Evolutionary conservation across 805 yeast genomes (phyloP).

Genomic region (Peterozyma xylosa): DNA sequence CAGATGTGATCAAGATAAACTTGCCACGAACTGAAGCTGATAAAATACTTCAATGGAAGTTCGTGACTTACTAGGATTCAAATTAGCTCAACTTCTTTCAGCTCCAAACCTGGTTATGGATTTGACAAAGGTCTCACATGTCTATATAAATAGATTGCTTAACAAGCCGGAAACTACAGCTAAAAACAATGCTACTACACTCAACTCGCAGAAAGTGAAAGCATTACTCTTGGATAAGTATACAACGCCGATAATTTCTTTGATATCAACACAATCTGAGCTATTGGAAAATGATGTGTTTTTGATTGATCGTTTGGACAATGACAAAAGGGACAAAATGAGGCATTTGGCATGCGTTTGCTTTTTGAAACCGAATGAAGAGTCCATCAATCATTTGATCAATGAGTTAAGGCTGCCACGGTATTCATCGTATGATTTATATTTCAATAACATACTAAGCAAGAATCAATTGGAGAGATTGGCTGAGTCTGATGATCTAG

Average conservation of each 20-base stretch:
- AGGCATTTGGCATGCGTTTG: conserved; percentile 78
- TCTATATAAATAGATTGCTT: conserved; percentile 32
- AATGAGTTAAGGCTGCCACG: conserved; percentile 73
- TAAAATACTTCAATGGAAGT: too few species aligned
- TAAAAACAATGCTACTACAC: conserved; percentile 14
- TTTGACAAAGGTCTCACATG: conserved; percentile 36
- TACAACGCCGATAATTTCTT: conserved; percentile 81
- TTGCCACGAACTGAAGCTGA: too few species aligned
- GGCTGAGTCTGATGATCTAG: conserved; percentile 88
- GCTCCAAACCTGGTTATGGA: conserved; percentile 27
- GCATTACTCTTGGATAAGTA: conserved; percentile 72
- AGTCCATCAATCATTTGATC: conserved; percentile 49
- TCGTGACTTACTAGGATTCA: too few species aligned
- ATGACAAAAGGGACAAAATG: conserved; percentile 54
- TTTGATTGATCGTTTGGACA: conserved; percentile 65
- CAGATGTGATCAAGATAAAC: too few species aligned
- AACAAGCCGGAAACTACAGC: conserved; percentile 11
- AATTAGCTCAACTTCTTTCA: too few species aligned
- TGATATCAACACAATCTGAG: conserved; percentile 83
- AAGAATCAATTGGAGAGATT: conserved; percentile 77
- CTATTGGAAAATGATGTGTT: conserved; percentile 79
- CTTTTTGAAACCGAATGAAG: conserved; percentile 66
- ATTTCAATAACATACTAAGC: conserved; percentile 66
- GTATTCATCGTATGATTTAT: conserved; percentile 70
- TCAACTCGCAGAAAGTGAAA: conserved; percentile 33